Conservation (phyloP, 768 basidiomycete species). For the Nidularia pulvinata region DNA sequence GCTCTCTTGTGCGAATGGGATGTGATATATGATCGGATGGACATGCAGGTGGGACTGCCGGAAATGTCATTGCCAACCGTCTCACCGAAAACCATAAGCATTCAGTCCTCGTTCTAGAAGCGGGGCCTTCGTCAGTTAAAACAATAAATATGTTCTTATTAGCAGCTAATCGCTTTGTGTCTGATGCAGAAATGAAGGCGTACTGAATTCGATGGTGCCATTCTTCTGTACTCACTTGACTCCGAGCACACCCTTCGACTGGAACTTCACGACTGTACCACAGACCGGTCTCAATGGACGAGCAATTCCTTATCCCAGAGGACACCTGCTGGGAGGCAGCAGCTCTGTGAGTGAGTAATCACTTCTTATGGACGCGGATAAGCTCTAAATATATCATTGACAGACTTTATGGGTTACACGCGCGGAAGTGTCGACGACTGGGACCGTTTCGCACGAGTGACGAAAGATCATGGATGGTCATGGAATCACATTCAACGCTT, state of each 20-base stretch:
- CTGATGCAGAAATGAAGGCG: conserved; percentile 5
- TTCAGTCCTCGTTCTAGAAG: conserved; percentile 9
- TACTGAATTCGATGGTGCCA: conserved; percentile 8
- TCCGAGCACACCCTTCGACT: conserved; percentile 12
- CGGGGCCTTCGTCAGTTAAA: conserved; percentile 6
- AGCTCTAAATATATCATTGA: too few relatives aligned
- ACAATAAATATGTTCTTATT: too few relatives aligned
- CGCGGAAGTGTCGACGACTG: background rate
- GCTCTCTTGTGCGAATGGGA: too few relatives aligned
- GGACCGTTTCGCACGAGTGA: background rate
- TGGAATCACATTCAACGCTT: background rate
- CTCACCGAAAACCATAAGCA: conserved; percentile 6
- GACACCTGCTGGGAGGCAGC: conserved; percentile 18
- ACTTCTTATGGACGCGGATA: too few relatives aligned
- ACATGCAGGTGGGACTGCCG: conserved; percentile 11
- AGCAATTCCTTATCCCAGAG: conserved; percentile 15
- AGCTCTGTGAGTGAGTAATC: conserved; percentile 4
- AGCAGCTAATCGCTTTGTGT: background rate
- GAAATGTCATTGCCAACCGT: conserved; percentile 12
- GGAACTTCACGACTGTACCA: conserved; percentile 22
- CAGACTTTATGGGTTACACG: background rate
- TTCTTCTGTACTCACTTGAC: conserved; percentile 6
- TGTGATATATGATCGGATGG: background rate
- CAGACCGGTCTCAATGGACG: conserved; percentile 15
- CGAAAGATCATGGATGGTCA: background rate